A percentile compares a stretch with the other conserved stretches of the same genome.
Conservation (phyloP, 2,329 filamentous ascomycete genomes). For the Fusarium vanettenii region DNA sequence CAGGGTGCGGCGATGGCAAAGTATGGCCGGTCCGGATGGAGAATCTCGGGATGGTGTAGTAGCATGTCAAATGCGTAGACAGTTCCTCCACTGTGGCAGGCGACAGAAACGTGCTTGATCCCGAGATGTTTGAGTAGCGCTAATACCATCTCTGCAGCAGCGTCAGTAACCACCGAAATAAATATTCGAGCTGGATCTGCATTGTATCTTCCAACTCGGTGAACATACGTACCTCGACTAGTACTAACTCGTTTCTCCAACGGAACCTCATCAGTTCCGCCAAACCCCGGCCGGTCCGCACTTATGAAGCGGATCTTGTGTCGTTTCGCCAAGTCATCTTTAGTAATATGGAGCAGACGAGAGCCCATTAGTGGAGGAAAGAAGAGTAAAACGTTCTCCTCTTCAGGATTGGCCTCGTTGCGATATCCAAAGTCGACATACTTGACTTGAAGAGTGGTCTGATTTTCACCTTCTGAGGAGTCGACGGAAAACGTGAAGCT, state of each 20-base stretch:
- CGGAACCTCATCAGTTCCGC: constrained; percentile 11
- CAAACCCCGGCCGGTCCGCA: constrained; percentile 20
- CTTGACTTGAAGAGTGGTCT: background rate
- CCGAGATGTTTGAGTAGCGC: constrained; percentile 1
- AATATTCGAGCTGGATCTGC: background rate
- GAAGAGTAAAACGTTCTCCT: constrained; percentile 27
- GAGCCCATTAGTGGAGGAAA: constrained; percentile 19
- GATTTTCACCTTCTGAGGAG: background rate
- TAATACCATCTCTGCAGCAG: constrained; percentile 3
- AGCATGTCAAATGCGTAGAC: constrained; percentile 26
- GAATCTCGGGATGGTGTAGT: constrained; percentile 24
- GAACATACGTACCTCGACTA: constrained; percentile 12
- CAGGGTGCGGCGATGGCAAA: constrained; percentile 13
- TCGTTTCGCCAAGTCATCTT: constrained; percentile 17
- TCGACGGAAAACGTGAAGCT: constrained; percentile 3
- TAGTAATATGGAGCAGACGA: constrained; percentile 17
- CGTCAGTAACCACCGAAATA: background rate
- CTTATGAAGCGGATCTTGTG: constrained; percentile 14
- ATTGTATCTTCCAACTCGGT: background rate
- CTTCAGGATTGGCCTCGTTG: background rate
- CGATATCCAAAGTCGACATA: constrained; percentile 23
- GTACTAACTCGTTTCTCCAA: background rate
- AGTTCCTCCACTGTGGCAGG: constrained; percentile 25
- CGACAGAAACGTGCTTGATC: constrained; percentile 15
- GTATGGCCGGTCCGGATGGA: constrained; percentile 16